phyloP scores from a whole-genome alignment of 768 basidiomycete genomes.

The Boletus vermiculosoides region DNA sequence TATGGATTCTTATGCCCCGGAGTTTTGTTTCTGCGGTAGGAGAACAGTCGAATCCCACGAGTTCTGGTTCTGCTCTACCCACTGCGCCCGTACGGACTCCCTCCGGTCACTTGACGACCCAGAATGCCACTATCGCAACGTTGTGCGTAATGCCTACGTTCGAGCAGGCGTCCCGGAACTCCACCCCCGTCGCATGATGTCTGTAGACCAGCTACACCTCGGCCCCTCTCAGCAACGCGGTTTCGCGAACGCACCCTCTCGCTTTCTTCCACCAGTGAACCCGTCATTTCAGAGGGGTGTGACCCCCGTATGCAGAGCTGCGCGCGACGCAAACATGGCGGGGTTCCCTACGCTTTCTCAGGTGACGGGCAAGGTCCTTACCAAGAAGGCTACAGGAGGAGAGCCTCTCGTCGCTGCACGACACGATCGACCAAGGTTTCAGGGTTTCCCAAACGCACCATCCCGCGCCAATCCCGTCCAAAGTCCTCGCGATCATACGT shows the following conservation, averaged over 20 bases:
- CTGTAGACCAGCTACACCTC: constrained; percentile 3
- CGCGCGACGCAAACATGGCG: not conserved
- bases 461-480: not conserved
- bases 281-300: not conserved
- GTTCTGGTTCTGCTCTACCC: constrained; percentile 28
- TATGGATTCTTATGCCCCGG: constrained; percentile 11
- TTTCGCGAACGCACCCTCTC: not conserved
- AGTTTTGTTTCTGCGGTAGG: constrained; percentile 28
- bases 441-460: not conserved
- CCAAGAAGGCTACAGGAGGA: constrained; percentile 3
- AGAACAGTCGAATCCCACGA: constrained; percentile 26
- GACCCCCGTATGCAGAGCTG: not conserved
- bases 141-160: constrained; percentile 16
- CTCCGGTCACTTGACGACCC: constrained; percentile 23
- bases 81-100: constrained; percentile 29
- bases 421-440: constrained; percentile 2
- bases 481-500: not conserved
- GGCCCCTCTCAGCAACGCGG: not conserved
- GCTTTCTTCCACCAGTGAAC: not conserved
- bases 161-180: constrained; percentile 1
- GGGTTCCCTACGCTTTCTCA: constrained; percentile 22
- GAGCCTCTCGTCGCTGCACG: not conserved
- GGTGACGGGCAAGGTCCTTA: constrained; percentile 12
- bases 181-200: constrained; percentile 12
- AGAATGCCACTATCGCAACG: constrained; percentile 27